Percentiles rank a stretch among this genome's conserved stretches.
Conservation (phyloP, 805 yeast species). For the Gaillardinia entomophila region DNA sequence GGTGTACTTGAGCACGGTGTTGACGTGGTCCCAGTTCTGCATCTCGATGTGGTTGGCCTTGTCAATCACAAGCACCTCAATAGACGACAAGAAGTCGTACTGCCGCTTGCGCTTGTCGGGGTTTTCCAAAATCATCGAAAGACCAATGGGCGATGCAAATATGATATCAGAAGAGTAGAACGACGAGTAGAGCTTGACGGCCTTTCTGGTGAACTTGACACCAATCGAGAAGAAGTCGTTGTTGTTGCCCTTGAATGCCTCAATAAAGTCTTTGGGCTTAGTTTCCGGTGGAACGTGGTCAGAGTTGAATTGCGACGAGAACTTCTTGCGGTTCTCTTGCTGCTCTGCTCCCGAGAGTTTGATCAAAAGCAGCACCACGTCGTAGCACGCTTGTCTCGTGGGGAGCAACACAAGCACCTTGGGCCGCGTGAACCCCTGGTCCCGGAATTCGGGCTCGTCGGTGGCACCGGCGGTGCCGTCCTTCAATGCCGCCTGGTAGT, state of each 20-base stretch:
- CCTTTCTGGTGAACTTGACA: slow-evolving; percentile 82
- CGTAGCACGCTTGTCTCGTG: slow-evolving; percentile 72
- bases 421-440: slow-evolving; percentile 95
- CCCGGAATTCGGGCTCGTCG: slow-evolving; percentile 62
- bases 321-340: slow-evolving; percentile 75
- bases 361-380: slow-evolving; percentile 58
- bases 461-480: slow-evolving; percentile 22
- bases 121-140: slow-evolving; percentile 67
- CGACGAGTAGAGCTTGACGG: slow-evolving; percentile 76
- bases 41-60: slow-evolving; percentile 80
- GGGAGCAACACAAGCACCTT: slow-evolving; percentile 80
- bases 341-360: slow-evolving; percentile 63
- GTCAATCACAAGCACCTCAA: slow-evolving; percentile 77
- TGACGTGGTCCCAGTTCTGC: slow-evolving; percentile 90
- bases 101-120: slow-evolving; percentile 51
- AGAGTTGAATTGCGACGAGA: slow-evolving; percentile 62
- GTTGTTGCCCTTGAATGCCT: slow-evolving; percentile 79
- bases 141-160: slow-evolving; percentile 87
- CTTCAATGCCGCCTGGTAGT: slow-evolving; percentile 35
- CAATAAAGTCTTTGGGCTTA: slow-evolving; percentile 81
- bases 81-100: slow-evolving; percentile 80
- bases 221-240: slow-evolving; percentile 91
- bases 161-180: slow-evolving; percentile 83
- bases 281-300: slow-evolving; percentile 41
- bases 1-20: slow-evolving; percentile 56